A percentile compares a stretch with the other conserved stretches of the same genome.
Conservation (phyloP, 257 asterid genomes). For the Verbena officinalis region DNA sequence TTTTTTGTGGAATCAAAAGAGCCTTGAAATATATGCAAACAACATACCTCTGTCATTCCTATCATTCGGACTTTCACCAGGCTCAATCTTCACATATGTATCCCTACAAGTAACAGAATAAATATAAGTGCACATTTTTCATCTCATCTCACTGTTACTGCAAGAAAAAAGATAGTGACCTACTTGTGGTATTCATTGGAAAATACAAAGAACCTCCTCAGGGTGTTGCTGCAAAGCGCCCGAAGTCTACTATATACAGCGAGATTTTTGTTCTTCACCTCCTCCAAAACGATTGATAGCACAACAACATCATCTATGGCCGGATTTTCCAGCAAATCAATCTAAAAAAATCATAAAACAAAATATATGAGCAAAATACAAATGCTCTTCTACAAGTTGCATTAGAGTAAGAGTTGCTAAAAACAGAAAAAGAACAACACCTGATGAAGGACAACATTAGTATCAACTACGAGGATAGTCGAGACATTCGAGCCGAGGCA, state of each 20-base stretch:
- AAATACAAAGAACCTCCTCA: constrained; percentile 81
- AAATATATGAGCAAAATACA: constrained; percentile 6
- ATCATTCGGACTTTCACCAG: constrained; percentile 93
- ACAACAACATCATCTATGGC: constrained; percentile 91
- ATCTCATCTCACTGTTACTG: background rate
- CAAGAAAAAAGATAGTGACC: constrained; percentile 29
- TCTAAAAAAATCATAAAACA: constrained; percentile 40
- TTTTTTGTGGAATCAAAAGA: constrained; percentile 2
- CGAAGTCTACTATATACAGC: constrained; percentile 78
- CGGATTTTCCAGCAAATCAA: constrained; percentile 94
- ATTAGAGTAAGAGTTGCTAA: no score
- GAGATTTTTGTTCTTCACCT: constrained; percentile 88
- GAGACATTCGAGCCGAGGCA: constrained; percentile 56
- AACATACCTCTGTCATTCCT: constrained; percentile 92
- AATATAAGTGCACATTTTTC: constrained; percentile 2
- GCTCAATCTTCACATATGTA: constrained; percentile 78
- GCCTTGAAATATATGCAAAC: constrained; percentile 22
- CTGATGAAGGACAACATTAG: constrained; percentile 94
- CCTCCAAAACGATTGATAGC: constrained; percentile 83
- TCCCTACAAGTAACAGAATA: constrained; percentile 53
- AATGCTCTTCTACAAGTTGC: background rate
- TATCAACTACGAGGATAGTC: constrained; percentile 66
- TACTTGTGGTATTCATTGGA: constrained; percentile 95
- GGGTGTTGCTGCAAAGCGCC: constrained; percentile 75
- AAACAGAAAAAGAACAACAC: constrained; percentile 30